Evolutionary conservation across 1,284 basidiomycete species (phyloP), one percentile per base, ranked within the genome.

Genomic region (Golubevia pallescens): DNA sequence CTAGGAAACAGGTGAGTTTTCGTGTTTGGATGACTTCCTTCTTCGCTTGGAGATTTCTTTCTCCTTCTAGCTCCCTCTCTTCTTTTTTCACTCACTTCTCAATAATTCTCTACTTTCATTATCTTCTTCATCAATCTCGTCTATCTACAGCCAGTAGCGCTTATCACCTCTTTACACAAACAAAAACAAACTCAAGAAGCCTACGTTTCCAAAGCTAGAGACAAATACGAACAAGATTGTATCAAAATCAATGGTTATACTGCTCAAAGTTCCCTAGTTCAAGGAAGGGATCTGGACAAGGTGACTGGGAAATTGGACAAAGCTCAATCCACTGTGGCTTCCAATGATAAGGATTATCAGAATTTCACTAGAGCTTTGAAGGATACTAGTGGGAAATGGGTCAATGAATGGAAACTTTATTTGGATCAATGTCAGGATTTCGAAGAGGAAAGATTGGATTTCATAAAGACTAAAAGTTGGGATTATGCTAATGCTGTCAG

Each of bases 381-480:
- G 73, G 92, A 93, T 65, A 97, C 94, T 20, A 90, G 90, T 57
- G 88, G 88, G 66, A 92, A 93, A 81, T 99, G 96, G 96, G 95
- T 97, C 84, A 88, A 90, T 65, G 92, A 94, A 71, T 99, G 96
- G 96, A 97, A 94, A 68, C 69, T 69, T 54, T 77, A 75, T 48
- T 65, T 76, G 38, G 74, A 89, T 87, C 90, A 90, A 64, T 95
- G 93, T 74, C 97, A 99, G 87, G 96, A 99, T 87, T 86, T 97
- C 57, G 96, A 99, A 85, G 95, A 98, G 80, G 92, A 96, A 69
- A 90, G 97, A 14, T 87, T 97, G 82, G 93, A 95, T 70, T 93
- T 97, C 81, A 91, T 93, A 87, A 97, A 97, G 87, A 93, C 95
- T 84, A 93, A 94, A 74, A 89, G 97, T 84, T 99, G 96, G 96